These are phyloP conservation scores for Tuber melanosporum DNA, from an alignment of 495 filamentous ascomycete species.

Conservation along the genomic window DNA sequence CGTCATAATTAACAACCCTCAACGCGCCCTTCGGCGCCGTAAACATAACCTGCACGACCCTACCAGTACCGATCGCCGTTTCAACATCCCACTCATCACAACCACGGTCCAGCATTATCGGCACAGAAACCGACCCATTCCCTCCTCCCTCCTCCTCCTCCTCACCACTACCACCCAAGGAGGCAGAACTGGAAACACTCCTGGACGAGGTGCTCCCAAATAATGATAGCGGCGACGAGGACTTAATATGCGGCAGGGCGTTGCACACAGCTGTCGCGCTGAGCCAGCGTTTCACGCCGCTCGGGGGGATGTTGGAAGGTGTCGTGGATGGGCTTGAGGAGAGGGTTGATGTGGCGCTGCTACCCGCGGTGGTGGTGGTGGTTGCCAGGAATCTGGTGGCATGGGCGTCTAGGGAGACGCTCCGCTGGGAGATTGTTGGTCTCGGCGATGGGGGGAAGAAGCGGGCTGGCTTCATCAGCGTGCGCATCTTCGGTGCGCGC, in stretches of 20 bases:
- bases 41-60: slow-evolving; percentile 88
- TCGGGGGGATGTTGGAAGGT: neutral
- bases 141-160: slow-evolving; percentile 7
- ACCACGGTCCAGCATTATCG: slow-evolving; percentile 36
- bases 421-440: slow-evolving; percentile 2
- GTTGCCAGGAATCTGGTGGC: neutral
- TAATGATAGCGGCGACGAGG: slow-evolving; percentile 25
- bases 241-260: slow-evolving; percentile 27
- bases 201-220: slow-evolving; percentile 16
- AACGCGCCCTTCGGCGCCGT: slow-evolving; percentile 79
- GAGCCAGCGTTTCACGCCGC: slow-evolving; percentile 13
- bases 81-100: slow-evolving; percentile 80
- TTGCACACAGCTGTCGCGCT: slow-evolving; percentile 27
- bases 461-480: slow-evolving; percentile 25
- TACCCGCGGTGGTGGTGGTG: neutral
- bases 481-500: slow-evolving; percentile 10
- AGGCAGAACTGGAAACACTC: neutral
- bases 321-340: neutral
- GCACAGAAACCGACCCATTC: slow-evolving; percentile 27
- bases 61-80: slow-evolving; percentile 59
- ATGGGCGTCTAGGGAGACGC: slow-evolving; percentile 1
- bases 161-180: neutral
- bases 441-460: slow-evolving; percentile 19
- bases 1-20: slow-evolving; percentile 67
- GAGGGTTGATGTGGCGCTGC: neutral